Conservation (phyloP, 1,284 basidiomycete species). For the Thelephora terrestris region DNA sequence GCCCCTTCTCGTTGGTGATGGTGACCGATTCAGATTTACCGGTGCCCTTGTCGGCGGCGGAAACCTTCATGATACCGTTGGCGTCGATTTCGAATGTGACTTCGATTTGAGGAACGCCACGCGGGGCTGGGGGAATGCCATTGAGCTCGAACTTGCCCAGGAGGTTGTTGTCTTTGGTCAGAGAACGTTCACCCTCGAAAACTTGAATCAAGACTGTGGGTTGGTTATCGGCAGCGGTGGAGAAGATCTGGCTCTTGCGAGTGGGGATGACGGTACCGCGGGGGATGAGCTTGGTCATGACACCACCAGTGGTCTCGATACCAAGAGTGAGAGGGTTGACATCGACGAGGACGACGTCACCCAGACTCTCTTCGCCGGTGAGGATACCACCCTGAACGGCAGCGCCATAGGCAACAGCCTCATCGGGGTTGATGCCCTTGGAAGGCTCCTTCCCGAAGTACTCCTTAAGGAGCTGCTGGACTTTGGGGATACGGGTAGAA, state of each 20-base stretch:
- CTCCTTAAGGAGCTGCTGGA: slow-evolving; percentile 93
- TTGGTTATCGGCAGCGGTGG: slow-evolving; percentile 93
- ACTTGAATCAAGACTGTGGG: slow-evolving; percentile 87
- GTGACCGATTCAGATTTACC: slow-evolving; percentile 86
- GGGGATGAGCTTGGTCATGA: slow-evolving; percentile 94
- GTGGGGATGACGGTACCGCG: slow-evolving; percentile 98
- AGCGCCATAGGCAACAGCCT: slow-evolving; percentile 68
- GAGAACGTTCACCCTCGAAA: slow-evolving; percentile 88
- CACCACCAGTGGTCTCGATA: slow-evolving; percentile 98
- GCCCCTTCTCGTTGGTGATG: slow-evolving; percentile 81
- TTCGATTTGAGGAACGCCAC: slow-evolving; percentile 92
- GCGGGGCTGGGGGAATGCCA: slow-evolving; percentile 88
- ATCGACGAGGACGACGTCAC: slow-evolving; percentile 89
- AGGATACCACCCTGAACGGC: slow-evolving; percentile 84
- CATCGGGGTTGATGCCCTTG: slow-evolving; percentile 83
- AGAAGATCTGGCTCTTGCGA: slow-evolving; percentile 98
- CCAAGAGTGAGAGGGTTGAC: slow-evolving; percentile 91
- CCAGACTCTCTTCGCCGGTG: slow-evolving; percentile 75
- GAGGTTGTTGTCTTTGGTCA: slow-evolving; percentile 97
- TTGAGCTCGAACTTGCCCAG: slow-evolving; percentile 95
- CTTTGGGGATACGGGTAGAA: slow-evolving; percentile 98
- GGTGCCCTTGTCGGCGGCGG: slow-evolving; percentile 86
- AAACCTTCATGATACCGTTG: slow-evolving; percentile 87
- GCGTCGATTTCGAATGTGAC: slow-evolving; percentile 93
- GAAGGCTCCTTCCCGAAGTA: slow-evolving; percentile 91